Conservation (phyloP, 352 stramenopile genomes). For the Phytophthora cajani region DNA sequence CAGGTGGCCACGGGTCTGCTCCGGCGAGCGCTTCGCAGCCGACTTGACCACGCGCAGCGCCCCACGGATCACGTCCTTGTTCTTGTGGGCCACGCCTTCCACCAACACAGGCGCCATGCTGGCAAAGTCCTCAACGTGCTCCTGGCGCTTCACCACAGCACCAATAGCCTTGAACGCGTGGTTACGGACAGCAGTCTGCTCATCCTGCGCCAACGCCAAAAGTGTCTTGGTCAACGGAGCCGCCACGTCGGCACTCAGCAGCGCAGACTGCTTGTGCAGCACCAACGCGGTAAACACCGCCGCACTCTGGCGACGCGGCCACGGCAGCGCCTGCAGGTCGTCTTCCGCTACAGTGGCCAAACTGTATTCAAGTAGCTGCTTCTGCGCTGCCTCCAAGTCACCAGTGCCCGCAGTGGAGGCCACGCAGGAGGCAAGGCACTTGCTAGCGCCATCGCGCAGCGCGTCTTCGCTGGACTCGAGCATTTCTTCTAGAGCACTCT, state of each 20-base stretch:
- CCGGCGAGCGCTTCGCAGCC: conserved; percentile 72
- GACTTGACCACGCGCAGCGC: conserved; percentile 80
- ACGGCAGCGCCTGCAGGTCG: conserved; percentile 48
- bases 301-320: conserved; percentile 71
- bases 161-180: conserved; percentile 63
- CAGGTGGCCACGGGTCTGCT: conserved; percentile 59
- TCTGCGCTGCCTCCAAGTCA: conserved; percentile 38
- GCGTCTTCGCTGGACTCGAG: conserved; percentile 71
- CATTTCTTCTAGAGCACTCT: conserved; percentile 72
- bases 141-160: conserved; percentile 60
- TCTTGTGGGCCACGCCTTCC: conserved; percentile 65
- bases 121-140: conserved; percentile 32
- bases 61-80: conserved; percentile 84
- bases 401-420: conserved; percentile 49
- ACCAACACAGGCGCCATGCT: conserved; percentile 68
- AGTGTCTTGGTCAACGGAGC: conserved; percentile 43
- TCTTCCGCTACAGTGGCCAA: conserved; percentile 48
- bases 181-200: conserved; percentile 69
- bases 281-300: conserved; percentile 64
- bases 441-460: conserved; percentile 67
- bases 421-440: conserved; percentile 72
- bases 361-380: conserved; percentile 54
- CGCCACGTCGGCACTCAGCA: conserved; percentile 37
- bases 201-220: conserved; percentile 56
- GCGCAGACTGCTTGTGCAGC: conserved; percentile 51